Conservation (phyloP, 441 rosid genomes). For the Gossypium laxum region DNA sequence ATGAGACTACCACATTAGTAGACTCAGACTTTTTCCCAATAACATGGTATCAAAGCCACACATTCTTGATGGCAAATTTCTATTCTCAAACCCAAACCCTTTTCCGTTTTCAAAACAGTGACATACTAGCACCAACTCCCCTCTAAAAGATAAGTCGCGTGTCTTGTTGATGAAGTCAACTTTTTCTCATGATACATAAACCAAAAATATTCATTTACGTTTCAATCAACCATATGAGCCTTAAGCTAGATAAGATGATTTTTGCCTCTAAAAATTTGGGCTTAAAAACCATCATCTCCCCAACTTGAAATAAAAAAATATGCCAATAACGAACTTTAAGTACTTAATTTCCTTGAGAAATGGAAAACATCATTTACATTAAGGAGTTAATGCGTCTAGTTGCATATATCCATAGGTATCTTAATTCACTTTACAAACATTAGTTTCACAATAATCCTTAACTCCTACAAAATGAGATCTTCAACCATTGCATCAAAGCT, state of each 20-base stretch:
- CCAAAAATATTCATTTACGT: not conserved
- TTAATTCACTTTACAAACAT: not conserved
- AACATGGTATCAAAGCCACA: not conserved
- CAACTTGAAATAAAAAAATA: not conserved
- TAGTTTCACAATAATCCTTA: not conserved
- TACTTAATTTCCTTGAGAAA: not conserved
- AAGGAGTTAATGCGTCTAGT: not conserved
- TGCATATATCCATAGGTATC: not conserved
- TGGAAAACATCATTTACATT: not conserved
- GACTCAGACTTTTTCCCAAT: not conserved
- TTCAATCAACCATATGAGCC: not conserved
- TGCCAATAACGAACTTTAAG: not conserved
- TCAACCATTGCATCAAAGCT: not conserved
- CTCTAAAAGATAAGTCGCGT: not conserved
- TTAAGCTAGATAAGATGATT: not conserved
- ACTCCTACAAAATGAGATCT: not conserved
- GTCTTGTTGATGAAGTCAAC: not conserved
- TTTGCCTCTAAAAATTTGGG: not conserved
- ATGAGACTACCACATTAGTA: not conserved
- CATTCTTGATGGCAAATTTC: not conserved
- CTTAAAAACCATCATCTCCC: too few species aligned
- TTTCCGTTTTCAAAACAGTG: not conserved
- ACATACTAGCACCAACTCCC: not conserved
- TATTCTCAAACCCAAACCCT: not conserved
- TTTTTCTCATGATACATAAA: not conserved